Conservation (phyloP, 192 early-diverging fungal genomes). For the Phlyctochytrium bullatum region DNA sequence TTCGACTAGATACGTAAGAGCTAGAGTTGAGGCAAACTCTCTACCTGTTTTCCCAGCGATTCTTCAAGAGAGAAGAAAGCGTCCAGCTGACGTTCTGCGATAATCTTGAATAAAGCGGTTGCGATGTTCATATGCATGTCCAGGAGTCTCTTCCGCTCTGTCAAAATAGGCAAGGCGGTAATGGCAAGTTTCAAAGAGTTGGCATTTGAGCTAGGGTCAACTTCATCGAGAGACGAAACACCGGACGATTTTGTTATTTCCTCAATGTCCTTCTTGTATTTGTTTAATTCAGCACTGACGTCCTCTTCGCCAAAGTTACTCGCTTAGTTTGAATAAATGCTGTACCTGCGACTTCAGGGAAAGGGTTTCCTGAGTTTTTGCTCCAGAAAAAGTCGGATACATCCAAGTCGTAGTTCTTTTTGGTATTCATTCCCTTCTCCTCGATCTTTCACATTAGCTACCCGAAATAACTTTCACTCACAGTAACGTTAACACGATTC, state of each 20-base stretch:
- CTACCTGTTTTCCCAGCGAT: constrained; percentile 70
- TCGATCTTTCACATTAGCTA: constrained; percentile 34
- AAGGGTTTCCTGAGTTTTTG: constrained; percentile 86
- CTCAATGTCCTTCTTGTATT: constrained; percentile 94
- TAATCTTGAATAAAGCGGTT: constrained; percentile 78
- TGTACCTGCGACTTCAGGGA: constrained; percentile 89
- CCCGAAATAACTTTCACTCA: constrained; percentile 21
- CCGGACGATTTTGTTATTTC: constrained; percentile 86
- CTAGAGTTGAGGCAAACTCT: neutral
- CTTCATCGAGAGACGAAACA: constrained; percentile 75
- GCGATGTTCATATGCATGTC: constrained; percentile 99
- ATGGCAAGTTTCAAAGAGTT: constrained; percentile 89
- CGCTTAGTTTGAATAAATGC: neutral
- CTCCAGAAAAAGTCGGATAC: constrained; percentile 92
- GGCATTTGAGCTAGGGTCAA: constrained; percentile 71
- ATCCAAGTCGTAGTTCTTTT: constrained; percentile 86
- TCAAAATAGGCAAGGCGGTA: constrained; percentile 89
- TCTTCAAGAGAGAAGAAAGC: constrained; percentile 94
- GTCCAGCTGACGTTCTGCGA: constrained; percentile 92
- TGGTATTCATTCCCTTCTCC: constrained; percentile 53
- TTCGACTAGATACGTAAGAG: constrained; percentile 36
- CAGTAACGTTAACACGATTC: constrained; percentile 74
- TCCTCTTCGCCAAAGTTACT: constrained; percentile 50
- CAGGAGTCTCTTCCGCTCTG: constrained; percentile 85
- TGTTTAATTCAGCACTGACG: constrained; percentile 88